These are phyloP conservation scores for Leccinum obscurum DNA, from an alignment of 768 basidiomycete genomes.

Conservation along the genomic window DNA sequence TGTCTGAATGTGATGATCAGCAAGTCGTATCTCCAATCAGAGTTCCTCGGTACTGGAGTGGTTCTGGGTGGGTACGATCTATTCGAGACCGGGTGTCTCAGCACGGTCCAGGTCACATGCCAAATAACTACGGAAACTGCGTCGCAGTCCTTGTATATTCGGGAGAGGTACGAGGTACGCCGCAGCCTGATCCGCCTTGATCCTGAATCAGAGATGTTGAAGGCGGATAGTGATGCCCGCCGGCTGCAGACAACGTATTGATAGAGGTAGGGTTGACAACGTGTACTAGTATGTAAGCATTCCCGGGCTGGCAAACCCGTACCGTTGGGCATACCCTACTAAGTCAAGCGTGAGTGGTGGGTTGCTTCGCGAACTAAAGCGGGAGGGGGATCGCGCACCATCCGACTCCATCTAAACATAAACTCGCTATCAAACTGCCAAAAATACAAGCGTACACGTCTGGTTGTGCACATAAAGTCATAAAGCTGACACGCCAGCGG, in stretches of 20 bases:
- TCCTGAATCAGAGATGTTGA: constrained; percentile 48
- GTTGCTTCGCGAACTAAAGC: neutral
- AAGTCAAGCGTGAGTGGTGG: neutral
- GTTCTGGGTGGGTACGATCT: neutral
- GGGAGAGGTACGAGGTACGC: constrained; percentile 50
- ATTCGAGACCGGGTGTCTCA: neutral
- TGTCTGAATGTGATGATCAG: neutral
- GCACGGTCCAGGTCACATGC: neutral
- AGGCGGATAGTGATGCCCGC: constrained; percentile 20
- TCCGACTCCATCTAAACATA: too few species aligned
- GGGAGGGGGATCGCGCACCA: neutral
- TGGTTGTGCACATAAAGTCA: neutral
- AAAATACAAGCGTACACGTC: neutral
- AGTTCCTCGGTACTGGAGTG: neutral
- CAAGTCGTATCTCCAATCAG: neutral
- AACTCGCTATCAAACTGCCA: neutral
- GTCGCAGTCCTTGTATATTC: constrained; percentile 42
- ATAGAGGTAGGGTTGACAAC: neutral
- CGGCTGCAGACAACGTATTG: neutral
- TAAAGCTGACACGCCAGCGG: constrained; percentile 6
- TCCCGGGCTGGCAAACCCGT: neutral
- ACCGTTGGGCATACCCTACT: neutral
- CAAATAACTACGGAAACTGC: constrained; percentile 16
- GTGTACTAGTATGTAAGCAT: neutral
- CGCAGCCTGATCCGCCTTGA: constrained; percentile 43